A percentile compares a stretch with the other conserved stretches of the same genome.
These are phyloP conservation scores for Exserohilum rostratum DNA, from an alignment of 2,329 filamentous ascomycete genomes.

Conservation along the genomic window DNA sequence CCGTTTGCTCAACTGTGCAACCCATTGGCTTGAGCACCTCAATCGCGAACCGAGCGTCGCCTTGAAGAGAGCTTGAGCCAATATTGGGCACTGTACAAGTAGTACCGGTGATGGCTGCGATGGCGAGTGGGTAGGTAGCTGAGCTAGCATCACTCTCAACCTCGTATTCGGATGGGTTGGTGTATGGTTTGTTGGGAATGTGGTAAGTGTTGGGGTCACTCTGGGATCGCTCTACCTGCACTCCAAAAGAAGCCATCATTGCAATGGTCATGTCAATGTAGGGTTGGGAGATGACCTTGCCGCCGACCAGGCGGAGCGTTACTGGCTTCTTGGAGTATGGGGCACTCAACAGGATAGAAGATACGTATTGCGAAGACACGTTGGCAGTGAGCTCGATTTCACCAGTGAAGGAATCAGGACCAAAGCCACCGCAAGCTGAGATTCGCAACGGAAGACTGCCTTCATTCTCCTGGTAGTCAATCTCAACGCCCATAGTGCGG, in stretches of 20 bases:
- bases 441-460: constrained; percentile 85
- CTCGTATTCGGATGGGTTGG: constrained; percentile 82
- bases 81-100: constrained; percentile 97
- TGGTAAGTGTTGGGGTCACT: constrained; percentile 90
- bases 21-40: constrained; percentile 93
- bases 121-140: constrained; percentile 91
- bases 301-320: constrained; percentile 87
- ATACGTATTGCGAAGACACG: constrained; percentile 98
- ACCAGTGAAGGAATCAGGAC: constrained; percentile 73
- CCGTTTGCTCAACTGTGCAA: constrained; percentile 84
- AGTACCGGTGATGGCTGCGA: constrained; percentile 93
- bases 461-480: constrained; percentile 84
- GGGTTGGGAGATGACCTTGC: constrained; percentile 93
- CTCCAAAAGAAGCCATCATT: constrained; percentile 95
- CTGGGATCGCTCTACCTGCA: constrained; percentile 75
- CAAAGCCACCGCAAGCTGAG: constrained; percentile 63
- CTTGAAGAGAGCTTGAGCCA: constrained; percentile 87
- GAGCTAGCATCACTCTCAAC: constrained; percentile 98
- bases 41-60: constrained; percentile 91
- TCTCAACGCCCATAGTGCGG: constrained; percentile 80
- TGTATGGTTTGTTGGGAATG: constrained; percentile 83
- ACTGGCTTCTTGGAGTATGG: constrained; percentile 96
- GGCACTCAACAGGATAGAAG: constrained; percentile 93
- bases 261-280: constrained; percentile 99
- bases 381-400: constrained; percentile 91